A percentile compares a stretch with the other conserved stretches of the same genome.
These are phyloP conservation scores for Coniferiporia weirii DNA, from an alignment of 1,284 basidiomycete species.

Conservation along the genomic window DNA sequence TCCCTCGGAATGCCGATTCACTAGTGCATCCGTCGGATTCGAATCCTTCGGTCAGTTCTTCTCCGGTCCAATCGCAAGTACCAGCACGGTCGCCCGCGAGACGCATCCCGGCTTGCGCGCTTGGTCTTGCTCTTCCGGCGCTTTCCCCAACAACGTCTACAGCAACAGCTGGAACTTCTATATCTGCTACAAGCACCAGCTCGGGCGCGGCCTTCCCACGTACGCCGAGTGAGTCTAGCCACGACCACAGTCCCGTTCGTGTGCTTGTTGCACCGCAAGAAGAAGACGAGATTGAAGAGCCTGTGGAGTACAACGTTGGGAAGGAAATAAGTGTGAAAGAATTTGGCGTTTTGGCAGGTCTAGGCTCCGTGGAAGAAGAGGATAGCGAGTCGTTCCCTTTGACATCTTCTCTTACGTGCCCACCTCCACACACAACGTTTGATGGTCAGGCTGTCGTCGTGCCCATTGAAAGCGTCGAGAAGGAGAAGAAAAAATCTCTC, in stretches of 20 bases:
- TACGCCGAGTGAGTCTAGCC: constrained; percentile 6
- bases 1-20: too few relatives aligned
- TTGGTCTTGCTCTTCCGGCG: neutral
- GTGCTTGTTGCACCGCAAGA: constrained; percentile 1
- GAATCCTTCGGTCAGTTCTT: neutral
- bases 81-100: neutral
- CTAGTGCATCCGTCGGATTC: too few relatives aligned
- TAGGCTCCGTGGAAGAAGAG: neutral
- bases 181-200: neutral
- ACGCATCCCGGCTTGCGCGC: neutral
- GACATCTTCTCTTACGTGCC: neutral
- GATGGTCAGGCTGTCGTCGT: neutral
- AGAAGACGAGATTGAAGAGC: neutral
- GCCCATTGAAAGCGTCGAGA: neutral
- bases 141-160: constrained; percentile 3
- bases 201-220: neutral
- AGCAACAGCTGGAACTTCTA: neutral
- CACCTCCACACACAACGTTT: neutral
- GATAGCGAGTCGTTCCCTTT: neutral
- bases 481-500: neutral
- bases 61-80: neutral
- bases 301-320: neutral
- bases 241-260: neutral
- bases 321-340: neutral
- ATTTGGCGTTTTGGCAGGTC: constrained; percentile 1